These are phyloP conservation scores for Aurinia saxatilis DNA, from an alignment of 345 rosid species.

Conservation along the genomic window DNA sequence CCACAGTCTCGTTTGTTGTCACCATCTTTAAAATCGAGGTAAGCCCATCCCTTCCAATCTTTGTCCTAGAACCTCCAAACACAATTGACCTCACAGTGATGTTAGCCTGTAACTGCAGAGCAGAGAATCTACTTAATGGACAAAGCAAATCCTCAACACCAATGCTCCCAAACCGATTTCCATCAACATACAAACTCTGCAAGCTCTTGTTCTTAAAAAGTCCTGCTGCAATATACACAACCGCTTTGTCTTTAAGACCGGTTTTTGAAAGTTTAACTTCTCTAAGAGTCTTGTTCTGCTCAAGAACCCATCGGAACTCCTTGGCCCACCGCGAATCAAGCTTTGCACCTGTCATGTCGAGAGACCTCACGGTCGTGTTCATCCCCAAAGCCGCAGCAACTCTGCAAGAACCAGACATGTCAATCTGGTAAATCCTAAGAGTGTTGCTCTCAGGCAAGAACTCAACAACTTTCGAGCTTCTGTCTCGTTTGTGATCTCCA, in stretches of 20 bases:
- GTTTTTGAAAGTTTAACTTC: constrained; percentile 74
- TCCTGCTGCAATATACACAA: constrained; percentile 86
- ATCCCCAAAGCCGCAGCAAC: constrained; percentile 73
- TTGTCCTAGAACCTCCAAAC: constrained; percentile 63
- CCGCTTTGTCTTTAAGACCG: constrained; percentile 76
- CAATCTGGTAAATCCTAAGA: constrained; percentile 59
- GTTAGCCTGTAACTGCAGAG: constrained; percentile 84
- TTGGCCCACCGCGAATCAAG: constrained; percentile 78
- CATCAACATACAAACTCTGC: constrained; percentile 66
- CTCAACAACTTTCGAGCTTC: constrained; percentile 71
- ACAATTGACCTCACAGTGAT: constrained; percentile 55
- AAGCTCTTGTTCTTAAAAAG: constrained; percentile 71
- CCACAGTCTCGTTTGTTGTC: constrained; percentile 62
- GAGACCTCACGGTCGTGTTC: constrained; percentile 71
- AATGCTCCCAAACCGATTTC: constrained; percentile 65
- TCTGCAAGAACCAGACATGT: constrained; percentile 63
- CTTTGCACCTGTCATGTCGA: constrained; percentile 71
- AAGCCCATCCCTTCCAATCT: constrained; percentile 75
- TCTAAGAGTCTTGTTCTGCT: constrained; percentile 64
- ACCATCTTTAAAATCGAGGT: constrained; percentile 70
- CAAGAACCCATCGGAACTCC: constrained; percentile 80
- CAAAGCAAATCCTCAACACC: constrained; percentile 79
- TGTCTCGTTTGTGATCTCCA: constrained; percentile 46
- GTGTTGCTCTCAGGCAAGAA: constrained; percentile 61
- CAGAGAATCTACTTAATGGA: constrained; percentile 89